These are phyloP conservation scores for Cyclocybe aegerita DNA, from an alignment of 768 basidiomycete genomes.

Conservation along the genomic window DNA sequence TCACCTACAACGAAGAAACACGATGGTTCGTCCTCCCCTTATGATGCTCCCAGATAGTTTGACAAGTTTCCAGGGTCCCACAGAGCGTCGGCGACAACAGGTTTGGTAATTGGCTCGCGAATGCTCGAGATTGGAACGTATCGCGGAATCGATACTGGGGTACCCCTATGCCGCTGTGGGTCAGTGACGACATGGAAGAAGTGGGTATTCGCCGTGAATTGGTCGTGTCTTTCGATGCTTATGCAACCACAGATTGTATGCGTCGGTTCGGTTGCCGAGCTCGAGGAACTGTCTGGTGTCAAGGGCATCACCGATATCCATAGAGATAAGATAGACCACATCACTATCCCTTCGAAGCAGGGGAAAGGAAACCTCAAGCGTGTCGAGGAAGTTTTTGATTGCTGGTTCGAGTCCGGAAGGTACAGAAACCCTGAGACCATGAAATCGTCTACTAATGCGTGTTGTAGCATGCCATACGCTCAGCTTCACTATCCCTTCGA, in stretches of 20 bases:
- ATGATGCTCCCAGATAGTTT: neutral
- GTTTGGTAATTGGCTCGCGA: conserved; percentile 96
- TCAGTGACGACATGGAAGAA: conserved; percentile 89
- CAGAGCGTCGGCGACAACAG: conserved; percentile 86
- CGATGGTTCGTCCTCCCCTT: conserved; percentile 61
- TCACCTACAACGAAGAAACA: conserved; percentile 87
- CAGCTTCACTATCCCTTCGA: conserved; percentile 98
- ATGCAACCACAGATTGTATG: conserved; percentile 62
- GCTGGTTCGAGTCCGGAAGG: conserved; percentile 99
- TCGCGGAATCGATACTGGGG: conserved; percentile 99
- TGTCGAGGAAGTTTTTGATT: conserved; percentile 98
- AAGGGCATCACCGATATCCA: conserved; percentile 88
- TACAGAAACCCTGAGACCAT: conserved; percentile 24
- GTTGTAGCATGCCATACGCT: conserved; percentile 92
- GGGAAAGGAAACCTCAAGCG: conserved; percentile 87
- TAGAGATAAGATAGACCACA: conserved; percentile 91
- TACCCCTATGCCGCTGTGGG: conserved; percentile 97
- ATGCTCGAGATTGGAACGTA: conserved; percentile 99
- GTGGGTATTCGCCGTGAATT: conserved; percentile 32
- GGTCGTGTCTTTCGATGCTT: neutral
- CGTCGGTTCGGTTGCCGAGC: conserved; percentile 83
- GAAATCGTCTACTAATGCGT: conserved; percentile 2
- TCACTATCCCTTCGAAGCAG: conserved; percentile 90
- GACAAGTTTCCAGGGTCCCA: conserved; percentile 70
- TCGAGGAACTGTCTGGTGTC: conserved; percentile 83